phyloP scores from a whole-genome alignment of 106 monocot genomes.

The Dendrobium officinale region DNA sequence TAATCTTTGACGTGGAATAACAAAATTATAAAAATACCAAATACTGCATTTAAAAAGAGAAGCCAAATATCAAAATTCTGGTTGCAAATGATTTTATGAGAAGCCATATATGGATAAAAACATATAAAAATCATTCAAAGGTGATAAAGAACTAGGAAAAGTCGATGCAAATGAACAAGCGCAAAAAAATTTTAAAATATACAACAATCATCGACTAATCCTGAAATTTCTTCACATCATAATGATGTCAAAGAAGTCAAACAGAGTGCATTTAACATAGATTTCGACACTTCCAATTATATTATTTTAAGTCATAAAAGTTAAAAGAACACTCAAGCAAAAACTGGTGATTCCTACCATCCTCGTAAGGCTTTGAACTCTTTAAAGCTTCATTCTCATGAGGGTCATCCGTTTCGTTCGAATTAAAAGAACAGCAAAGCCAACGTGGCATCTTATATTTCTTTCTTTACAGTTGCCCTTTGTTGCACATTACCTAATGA shows the following conservation, averaged over 20 bases:
- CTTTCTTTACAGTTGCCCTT: conserved; percentile 1
- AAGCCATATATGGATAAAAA: background rate
- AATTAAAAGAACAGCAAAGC: background rate
- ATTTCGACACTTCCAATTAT: background rate
- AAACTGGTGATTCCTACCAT: background rate
- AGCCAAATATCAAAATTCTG: background rate
- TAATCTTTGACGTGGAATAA: background rate
- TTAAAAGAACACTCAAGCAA: background rate
- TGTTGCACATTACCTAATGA: conserved; percentile 2
- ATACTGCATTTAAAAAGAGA: too few relatives aligned
- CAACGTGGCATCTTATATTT: conserved; percentile 8
- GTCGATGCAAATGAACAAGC: background rate
- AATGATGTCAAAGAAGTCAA: background rate
- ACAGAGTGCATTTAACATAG: background rate
- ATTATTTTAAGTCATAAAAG: background rate
- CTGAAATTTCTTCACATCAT: background rate
- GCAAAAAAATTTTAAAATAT: background rate
- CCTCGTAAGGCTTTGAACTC: background rate
- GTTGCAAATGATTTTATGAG: background rate
- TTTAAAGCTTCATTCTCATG: conserved; percentile 5
- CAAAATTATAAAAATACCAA: background rate
- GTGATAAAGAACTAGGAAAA: background rate
- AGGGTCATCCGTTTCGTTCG: background rate
- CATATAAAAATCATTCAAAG: background rate
- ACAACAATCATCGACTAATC: background rate